Base-by-base conservation (phyloP, 1,139 yeast genomes). In the Dujonia santamariae region DNA sequence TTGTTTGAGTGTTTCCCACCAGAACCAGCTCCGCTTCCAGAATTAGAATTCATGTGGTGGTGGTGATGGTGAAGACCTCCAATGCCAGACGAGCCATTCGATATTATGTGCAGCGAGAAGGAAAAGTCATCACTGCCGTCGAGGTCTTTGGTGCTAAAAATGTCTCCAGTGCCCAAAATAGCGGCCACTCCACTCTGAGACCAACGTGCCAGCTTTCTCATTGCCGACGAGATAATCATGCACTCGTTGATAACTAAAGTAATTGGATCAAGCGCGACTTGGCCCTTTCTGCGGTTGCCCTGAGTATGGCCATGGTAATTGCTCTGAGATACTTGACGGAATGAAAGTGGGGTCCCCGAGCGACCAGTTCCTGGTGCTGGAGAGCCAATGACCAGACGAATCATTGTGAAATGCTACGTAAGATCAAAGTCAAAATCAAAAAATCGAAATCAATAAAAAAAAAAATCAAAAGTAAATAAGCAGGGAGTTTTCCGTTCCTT, bases 221-320 rank as follows among this genome's bases (percentile, higher is more conserved):
- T 88, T 20, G 95, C 92, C 12, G 95, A 82, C 14, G 94, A 80
- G 39, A 92, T 76, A 36, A 82, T 71, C 55, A 87, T 83, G 56
- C 97, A 87, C 62, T 92, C 97, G 54, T 85, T 85, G 43, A 87
- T 80, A 44, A 87, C 83, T 46, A 90, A 77, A 4, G 95, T 85
- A 41, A 84, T 75, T 12, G 96, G 87, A 55, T 87, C 96, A 36
- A 86, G 63, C 4, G 84, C 67, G 9, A 53, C 59, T 19, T 27
- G 17, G 22, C 11, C 22, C 22, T 19, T 19, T 36, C 19, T 15
- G 19, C 24, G 26, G 18, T 5, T 6, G 16, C 16, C 19, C 7
- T 14, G 18, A 4, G 18, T n/a, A 22, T 22, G 32, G 27, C n/a
- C 28, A 7, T 25, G 18, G 18, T 9, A 13, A 29, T 21, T 25